Evolutionary conservation across 768 basidiomycete species (phyloP).

Genomic region (Coprinopsis cinerea): DNA sequence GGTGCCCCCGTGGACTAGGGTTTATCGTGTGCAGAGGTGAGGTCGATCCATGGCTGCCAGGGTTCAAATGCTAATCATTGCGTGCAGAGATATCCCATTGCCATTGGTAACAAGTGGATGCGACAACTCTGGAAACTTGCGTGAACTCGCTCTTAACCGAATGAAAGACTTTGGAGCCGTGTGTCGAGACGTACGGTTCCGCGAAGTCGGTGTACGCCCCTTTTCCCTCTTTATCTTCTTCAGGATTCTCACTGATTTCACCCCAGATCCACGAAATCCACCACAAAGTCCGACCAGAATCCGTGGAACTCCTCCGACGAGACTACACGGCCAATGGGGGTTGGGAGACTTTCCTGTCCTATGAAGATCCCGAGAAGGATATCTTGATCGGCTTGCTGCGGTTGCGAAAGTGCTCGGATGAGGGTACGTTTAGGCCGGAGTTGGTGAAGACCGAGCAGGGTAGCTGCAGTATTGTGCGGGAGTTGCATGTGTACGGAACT

Average conservation of each 20-base stretch:
- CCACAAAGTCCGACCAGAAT: slow-evolving; percentile 92
- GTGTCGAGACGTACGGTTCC: slow-evolving; percentile 94
- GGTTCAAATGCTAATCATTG: background rate
- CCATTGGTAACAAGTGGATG: slow-evolving; percentile 96
- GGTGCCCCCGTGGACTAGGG: slow-evolving; percentile 97
- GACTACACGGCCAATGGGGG: slow-evolving; percentile 98
- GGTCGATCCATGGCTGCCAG: slow-evolving; percentile 14
- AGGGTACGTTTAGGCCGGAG: slow-evolving; percentile 95
- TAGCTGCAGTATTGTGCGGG: slow-evolving; percentile 87
- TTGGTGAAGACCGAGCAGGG: slow-evolving; percentile 68
- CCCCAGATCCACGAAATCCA: slow-evolving; percentile 95
- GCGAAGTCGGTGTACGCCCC: slow-evolving; percentile 86
- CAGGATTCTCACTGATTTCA: background rate
- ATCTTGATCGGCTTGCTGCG: slow-evolving; percentile 92
- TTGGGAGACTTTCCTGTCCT: slow-evolving; percentile 99
- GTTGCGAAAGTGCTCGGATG: slow-evolving; percentile 91
- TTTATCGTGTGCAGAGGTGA: slow-evolving; percentile 94
- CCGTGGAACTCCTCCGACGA: slow-evolving; percentile 89
- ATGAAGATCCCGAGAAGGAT: slow-evolving; percentile 96
- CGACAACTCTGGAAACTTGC: slow-evolving; percentile 94
- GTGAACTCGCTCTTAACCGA: slow-evolving; percentile 91
- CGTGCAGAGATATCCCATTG: slow-evolving; percentile 84
- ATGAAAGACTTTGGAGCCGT: slow-evolving; percentile 99
- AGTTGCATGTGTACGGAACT: slow-evolving; percentile 96
- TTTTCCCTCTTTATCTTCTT: background rate